Conservation (phyloP, 768 basidiomycete species). For the Russula lepida region DNA sequence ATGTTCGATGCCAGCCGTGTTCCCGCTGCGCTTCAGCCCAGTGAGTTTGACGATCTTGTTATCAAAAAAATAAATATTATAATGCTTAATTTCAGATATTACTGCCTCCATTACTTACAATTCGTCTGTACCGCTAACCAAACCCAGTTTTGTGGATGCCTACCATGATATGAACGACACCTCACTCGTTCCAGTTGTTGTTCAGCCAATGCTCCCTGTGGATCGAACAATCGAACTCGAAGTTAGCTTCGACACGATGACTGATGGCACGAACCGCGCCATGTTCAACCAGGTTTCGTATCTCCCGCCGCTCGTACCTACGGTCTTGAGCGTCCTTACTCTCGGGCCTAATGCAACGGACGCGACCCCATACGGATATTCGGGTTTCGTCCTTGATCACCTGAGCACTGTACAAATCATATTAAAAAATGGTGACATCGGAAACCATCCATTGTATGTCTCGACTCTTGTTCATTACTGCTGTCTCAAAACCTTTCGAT, state of each 20-base stretch:
- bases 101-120: constrained; percentile 80
- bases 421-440: constrained; percentile 60
- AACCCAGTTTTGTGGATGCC: constrained; percentile 43
- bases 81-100: constrained; percentile 47
- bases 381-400: constrained; percentile 67
- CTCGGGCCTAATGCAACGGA: constrained; percentile 67
- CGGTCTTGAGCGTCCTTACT: constrained; percentile 65
- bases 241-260: constrained; percentile 75
- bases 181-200: constrained; percentile 52
- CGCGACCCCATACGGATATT: constrained; percentile 68
- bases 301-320: constrained; percentile 63
- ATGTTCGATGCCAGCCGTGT: constrained; percentile 92
- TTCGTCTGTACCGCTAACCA: constrained; percentile 40
- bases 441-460: constrained; percentile 78
- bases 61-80: not conserved
- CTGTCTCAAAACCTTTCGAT: not conserved
- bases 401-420: constrained; percentile 72
- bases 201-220: constrained; percentile 40
- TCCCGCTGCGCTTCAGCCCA: constrained; percentile 64
- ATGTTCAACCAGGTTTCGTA: constrained; percentile 66
- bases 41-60: constrained; percentile 34
- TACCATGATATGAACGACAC: constrained; percentile 64
- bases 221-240: constrained; percentile 61
- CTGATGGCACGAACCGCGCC: constrained; percentile 79
- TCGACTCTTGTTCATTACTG: constrained; percentile 3